Percentiles rank a stretch among this genome's conserved stretches.
phyloP scores from a whole-genome alignment of 768 basidiomycete species.

The Termitomyces sp. region DNA sequence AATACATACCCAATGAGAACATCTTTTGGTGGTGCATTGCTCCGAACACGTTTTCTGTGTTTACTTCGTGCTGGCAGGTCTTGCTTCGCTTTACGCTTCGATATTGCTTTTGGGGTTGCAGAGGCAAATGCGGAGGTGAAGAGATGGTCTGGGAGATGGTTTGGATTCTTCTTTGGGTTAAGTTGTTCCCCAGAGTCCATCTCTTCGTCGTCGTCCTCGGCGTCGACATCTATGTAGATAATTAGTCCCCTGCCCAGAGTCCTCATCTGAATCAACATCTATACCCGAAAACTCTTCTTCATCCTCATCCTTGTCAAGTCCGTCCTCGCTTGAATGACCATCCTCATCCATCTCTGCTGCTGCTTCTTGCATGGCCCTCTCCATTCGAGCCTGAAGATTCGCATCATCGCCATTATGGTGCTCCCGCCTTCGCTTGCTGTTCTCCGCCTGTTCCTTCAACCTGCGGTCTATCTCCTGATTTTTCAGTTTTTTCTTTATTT shows the following conservation, averaged over 20 bases:
- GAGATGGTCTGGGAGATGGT: constrained; percentile 65
- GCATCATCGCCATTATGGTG: constrained; percentile 2
- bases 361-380: constrained; percentile 18
- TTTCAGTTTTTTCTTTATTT: constrained; percentile 12
- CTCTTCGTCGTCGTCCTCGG: constrained; percentile 20
- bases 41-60: constrained; percentile 27
- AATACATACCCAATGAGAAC: constrained; percentile 49
- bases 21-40: constrained; percentile 38
- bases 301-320: constrained; percentile 17
- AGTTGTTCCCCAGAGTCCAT: constrained; percentile 18
- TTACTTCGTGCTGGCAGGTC: constrained; percentile 20
- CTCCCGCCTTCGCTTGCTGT: constrained; percentile 11
- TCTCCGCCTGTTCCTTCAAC: constrained; percentile 18
- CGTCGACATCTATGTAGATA: constrained; percentile 7
- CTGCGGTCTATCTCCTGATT: constrained; percentile 16
- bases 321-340: constrained; percentile 21
- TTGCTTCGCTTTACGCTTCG: constrained; percentile 19
- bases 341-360: constrained; percentile 22
- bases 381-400: constrained; percentile 11
- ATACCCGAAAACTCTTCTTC: constrained; percentile 21
- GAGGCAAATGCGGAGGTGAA: constrained; percentile 55
- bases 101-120: constrained; percentile 14
- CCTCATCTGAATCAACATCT: constrained; percentile 16
- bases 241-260: constrained; percentile 4
- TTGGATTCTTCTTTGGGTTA: constrained; percentile 25